phyloP scores from a whole-genome alignment of 2,329 filamentous ascomycete species.

The Colletotrichum salicis region DNA sequence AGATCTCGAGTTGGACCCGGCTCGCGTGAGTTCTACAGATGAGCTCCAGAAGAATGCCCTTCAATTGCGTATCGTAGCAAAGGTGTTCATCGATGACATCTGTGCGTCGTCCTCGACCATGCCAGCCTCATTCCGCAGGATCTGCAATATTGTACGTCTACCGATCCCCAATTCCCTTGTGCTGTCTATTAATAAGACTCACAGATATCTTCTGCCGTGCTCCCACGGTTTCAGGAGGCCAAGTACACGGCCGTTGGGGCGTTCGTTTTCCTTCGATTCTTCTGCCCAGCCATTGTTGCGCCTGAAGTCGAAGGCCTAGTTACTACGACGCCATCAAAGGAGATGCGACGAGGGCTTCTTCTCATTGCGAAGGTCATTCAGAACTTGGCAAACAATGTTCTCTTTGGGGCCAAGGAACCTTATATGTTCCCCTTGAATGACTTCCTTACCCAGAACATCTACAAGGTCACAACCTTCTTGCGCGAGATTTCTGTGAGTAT shows the following conservation, averaged over 20 bases:
- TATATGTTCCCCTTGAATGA: constrained; percentile 79
- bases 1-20: constrained; percentile 74
- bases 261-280: constrained; percentile 78
- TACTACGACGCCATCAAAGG: constrained; percentile 69
- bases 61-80: constrained; percentile 73
- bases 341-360: constrained; percentile 74
- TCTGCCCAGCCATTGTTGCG: constrained; percentile 77
- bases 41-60: constrained; percentile 74
- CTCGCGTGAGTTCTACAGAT: constrained; percentile 67
- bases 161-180: not conserved
- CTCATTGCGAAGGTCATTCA: constrained; percentile 78
- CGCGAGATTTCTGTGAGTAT: constrained; percentile 71
- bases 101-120: constrained; percentile 71
- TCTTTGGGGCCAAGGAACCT: constrained; percentile 77
- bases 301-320: constrained; percentile 76
- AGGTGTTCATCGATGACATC: constrained; percentile 78
- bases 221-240: constrained; percentile 72
- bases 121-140: constrained; percentile 72
- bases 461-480: constrained; percentile 73
- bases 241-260: constrained; percentile 79
- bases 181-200: constrained; percentile 28
- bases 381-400: constrained; percentile 77
- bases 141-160: constrained; percentile 70
- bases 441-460: constrained; percentile 75
- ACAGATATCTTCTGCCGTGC: constrained; percentile 71